Conservation (phyloP, 768 basidiomycete genomes). For the Exidia glandulosa region DNA sequence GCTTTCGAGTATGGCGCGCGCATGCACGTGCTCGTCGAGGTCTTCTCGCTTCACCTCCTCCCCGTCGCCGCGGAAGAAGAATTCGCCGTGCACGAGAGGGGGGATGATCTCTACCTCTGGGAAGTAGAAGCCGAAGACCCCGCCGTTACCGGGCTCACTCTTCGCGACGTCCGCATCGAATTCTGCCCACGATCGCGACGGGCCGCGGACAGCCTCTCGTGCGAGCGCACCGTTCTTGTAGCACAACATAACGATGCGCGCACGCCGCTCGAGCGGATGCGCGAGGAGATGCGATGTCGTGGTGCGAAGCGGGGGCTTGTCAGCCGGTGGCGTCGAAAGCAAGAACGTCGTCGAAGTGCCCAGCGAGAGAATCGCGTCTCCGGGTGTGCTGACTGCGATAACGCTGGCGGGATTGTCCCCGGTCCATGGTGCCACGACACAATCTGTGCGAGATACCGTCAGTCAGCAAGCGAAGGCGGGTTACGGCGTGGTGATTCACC, state of each 20-base stretch:
- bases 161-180: conserved; percentile 58
- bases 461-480: neutral
- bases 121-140: conserved; percentile 66
- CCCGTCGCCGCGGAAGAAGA: conserved; percentile 39
- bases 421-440: conserved; percentile 72
- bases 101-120: conserved; percentile 84
- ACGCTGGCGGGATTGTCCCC: conserved; percentile 87
- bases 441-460: conserved; percentile 34
- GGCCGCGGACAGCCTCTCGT: conserved; percentile 66
- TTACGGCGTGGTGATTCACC: conserved; percentile 34
- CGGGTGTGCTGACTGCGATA: conserved; percentile 58
- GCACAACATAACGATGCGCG: conserved; percentile 83
- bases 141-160: conserved; percentile 46
- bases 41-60: conserved; percentile 11
- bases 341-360: conserved; percentile 85
- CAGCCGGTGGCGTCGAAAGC: conserved; percentile 58
- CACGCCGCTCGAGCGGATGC: conserved; percentile 46
- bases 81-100: conserved; percentile 59
- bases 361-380: conserved; percentile 75
- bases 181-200: conserved; percentile 46
- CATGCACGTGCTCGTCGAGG: conserved; percentile 30
- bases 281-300: conserved; percentile 67
- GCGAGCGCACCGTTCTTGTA: conserved; percentile 84
- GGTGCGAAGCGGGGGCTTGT: conserved; percentile 53
- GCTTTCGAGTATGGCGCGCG: conserved; percentile 72